phyloP scores from a whole-genome alignment of 305 asterid species.

The Rubia peregrina region DNA sequence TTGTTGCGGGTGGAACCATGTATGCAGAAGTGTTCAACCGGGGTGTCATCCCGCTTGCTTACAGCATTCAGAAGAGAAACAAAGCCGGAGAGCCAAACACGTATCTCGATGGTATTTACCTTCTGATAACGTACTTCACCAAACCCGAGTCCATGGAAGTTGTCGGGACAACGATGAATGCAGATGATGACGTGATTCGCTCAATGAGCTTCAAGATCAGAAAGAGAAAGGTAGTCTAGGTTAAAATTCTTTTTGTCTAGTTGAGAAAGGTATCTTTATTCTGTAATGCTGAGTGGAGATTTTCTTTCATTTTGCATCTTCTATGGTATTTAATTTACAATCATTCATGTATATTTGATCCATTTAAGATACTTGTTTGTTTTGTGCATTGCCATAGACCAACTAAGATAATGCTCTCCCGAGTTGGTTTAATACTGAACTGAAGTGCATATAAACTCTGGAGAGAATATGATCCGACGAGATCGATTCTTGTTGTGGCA shows the following conservation, averaged over 20 bases:
- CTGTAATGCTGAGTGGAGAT: background rate
- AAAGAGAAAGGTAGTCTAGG: constrained; percentile 48
- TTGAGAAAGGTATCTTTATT: constrained; percentile 14
- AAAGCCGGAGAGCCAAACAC: constrained; percentile 89
- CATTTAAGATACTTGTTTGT: constrained; percentile 4
- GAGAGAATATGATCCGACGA: background rate
- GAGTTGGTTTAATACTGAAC: too few relatives aligned
- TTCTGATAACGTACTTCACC: constrained; percentile 85
- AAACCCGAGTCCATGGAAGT: constrained; percentile 60
- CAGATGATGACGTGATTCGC: constrained; percentile 73
- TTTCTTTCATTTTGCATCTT: background rate
- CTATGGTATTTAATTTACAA: background rate
- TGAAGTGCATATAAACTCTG: too few relatives aligned
- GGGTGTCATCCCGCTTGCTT: constrained; percentile 90
- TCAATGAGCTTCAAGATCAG: constrained; percentile 73
- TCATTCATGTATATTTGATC: constrained; percentile 3
- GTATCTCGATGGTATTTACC: constrained; percentile 88
- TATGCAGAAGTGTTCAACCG: constrained; percentile 89
- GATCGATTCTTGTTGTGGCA: background rate
- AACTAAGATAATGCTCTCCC: too few relatives aligned
- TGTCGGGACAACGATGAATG: constrained; percentile 42
- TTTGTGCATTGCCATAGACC: background rate
- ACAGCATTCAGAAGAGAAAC: constrained; percentile 73
- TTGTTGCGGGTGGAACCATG: constrained; percentile 95
- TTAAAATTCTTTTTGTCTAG: constrained; percentile 8